Base-by-base conservation (phyloP, 176 grass and related monocot species). In the Hsuehochloa calcarea region DNA sequence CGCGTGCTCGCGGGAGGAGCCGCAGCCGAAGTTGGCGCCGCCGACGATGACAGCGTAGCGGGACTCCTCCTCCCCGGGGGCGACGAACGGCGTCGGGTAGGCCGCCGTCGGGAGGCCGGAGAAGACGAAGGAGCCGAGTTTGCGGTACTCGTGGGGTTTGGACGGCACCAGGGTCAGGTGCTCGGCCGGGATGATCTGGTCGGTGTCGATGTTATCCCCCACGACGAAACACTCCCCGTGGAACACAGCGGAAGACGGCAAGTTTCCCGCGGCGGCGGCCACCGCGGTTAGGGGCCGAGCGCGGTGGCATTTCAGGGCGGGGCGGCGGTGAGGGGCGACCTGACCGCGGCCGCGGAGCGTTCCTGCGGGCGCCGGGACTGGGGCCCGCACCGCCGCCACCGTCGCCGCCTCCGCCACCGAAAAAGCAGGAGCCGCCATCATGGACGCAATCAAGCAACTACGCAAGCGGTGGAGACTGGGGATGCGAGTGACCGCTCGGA, bases 151-250 rank as follows among this genome's bases (percentile, higher is more conserved):
- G 27, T 98, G 91, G 6, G 89, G 91, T 60, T 98, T 98, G 73
- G 93, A 98, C 9, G 96, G 96, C 65, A 98, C 93, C 22, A 98
- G 88, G 35, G 96, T 98, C 74, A 98, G 86, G 89, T 98, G 70
- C 93, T 98, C 96, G 5, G 96, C 96, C 1, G 96, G 89, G 66
- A 98, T 98, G 68, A 98, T 98, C 89, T 98, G 96, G 84, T 98
- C 96, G 22, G 96, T 98, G 83, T 98, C 93, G 75, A 98, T 98
- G 84, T 98, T 98, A 27, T 98, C 93, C 19, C 93, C 93, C 40
- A 98, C 74, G 5, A 98, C 91, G 75, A 89, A 98, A 84, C 90
- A 95, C 52, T 89, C 80, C 15, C 96, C 96, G 82, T 98, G 95
- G 80, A 95, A 98, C 5, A 79, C 82, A 8, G 80, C 79, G 0